Base-by-base conservation (phyloP, 2,329 filamentous ascomycete species). In the Phialophora verrucosa region DNA sequence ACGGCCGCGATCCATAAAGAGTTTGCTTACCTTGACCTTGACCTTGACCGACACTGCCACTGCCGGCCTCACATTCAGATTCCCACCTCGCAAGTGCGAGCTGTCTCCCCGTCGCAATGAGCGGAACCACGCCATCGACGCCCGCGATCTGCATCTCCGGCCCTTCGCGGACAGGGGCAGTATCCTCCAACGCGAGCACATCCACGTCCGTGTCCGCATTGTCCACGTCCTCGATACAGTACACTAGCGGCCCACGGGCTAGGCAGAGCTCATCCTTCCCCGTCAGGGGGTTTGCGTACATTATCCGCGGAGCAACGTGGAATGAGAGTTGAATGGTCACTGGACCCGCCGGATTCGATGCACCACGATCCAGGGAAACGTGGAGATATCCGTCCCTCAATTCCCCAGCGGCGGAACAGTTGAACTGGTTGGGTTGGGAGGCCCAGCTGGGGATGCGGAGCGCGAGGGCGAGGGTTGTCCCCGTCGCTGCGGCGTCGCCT, bases 201-300 rank as follows among this genome's bases (percentile, higher is more conserved):
- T 59, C 56, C 7, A 59, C 20, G 23, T 59, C 35, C 7, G 23
- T 27, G 10, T 25, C 32, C 17, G 56, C 29, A n/a, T 58, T 63
- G 23, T 63, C 61, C 17, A 57, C 55, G 42, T 63, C 61, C 53
- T 63, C 61, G 17, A 58, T 29, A 31, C 61, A 63, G 32, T 47
- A 63, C 6, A 1, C 83, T 83, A 60, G 31, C 14, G 58, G 58
- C n/a, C 58, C 58, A 12, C 29, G 29, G 32, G 44, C 31, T 38
- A 60, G 12, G 44, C 58, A 60, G 23, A 60, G 25, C 29, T 60
- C 58, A 29, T 60, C 58, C 44, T 60, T 60, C 35, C 49, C 47
- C 44, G 58, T 60, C 25, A 31, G 42, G 7, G 58, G 58, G 27
- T 53, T 49, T n/a, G 58, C 47, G 12, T 60, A 60, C n/a, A 60